These are phyloP conservation scores for Hanseniaspora guilliermondii DNA, from an alignment of 805 yeast genomes.

Conservation along the genomic window DNA sequence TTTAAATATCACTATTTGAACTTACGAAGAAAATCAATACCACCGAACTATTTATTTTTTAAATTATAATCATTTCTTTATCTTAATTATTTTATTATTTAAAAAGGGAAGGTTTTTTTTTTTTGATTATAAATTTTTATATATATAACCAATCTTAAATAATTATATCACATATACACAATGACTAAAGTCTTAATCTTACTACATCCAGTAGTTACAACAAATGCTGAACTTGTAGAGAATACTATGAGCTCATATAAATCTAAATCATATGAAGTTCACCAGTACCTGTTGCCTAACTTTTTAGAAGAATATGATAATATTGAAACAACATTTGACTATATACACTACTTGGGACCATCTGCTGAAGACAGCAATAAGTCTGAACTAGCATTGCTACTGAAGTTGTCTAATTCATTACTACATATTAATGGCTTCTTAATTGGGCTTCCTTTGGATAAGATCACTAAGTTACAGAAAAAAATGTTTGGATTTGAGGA, in stretches of 20 bases:
- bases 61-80: too few relatives aligned
- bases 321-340: neutral
- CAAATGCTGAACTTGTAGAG: constrained; percentile 39
- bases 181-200: constrained; percentile 31
- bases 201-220: constrained; percentile 57
- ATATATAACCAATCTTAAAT: neutral
- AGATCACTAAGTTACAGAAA: constrained; percentile 8
- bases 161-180: neutral
- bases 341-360: constrained; percentile 11
- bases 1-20: too few relatives aligned
- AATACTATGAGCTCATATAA: neutral
- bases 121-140: too few relatives aligned
- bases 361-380: constrained; percentile 9
- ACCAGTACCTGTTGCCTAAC: constrained; percentile 9
- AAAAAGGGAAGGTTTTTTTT: too few relatives aligned
- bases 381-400: constrained; percentile 4
- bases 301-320: constrained; percentile 1
- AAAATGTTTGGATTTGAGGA: constrained; percentile 12
- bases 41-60: too few relatives aligned
- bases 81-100: too few relatives aligned
- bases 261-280: neutral
- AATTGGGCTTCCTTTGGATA: constrained; percentile 1
- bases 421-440: neutral
- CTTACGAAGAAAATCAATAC: too few relatives aligned
- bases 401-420: constrained; percentile 9